Conservation (phyloP, 2,329 filamentous ascomycete species). For the Stagonosporopsis cucurbitacearum region DNA sequence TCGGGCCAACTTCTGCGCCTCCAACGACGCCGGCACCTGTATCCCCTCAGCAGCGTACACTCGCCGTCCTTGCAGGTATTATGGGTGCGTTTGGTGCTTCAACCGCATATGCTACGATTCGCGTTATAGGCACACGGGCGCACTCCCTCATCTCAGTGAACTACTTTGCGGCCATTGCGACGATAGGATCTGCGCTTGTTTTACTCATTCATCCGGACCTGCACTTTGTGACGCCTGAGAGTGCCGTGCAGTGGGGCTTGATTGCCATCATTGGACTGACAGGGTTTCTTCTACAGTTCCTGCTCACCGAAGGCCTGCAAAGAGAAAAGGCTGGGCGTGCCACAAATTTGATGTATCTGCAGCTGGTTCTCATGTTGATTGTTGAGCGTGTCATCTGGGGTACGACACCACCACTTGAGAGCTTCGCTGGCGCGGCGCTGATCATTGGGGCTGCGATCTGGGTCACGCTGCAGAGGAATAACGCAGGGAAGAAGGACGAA, state of each 20-base stretch:
- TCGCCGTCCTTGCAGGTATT: constrained; percentile 72
- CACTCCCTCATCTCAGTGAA: constrained; percentile 82
- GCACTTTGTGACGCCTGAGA: constrained; percentile 61
- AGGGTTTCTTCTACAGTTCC: constrained; percentile 81
- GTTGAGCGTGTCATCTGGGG: constrained; percentile 66
- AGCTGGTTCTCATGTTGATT: constrained; percentile 69
- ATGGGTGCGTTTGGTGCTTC: constrained; percentile 77
- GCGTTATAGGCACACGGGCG: constrained; percentile 77
- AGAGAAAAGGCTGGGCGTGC: constrained; percentile 68
- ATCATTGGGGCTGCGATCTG: constrained; percentile 38
- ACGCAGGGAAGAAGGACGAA: not conserved
- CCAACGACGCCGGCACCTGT: constrained; percentile 15
- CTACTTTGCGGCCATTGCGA: constrained; percentile 75
- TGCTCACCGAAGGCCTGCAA: constrained; percentile 75
- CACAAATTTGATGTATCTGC: constrained; percentile 69
- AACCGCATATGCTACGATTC: constrained; percentile 74
- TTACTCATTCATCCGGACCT: constrained; percentile 63
- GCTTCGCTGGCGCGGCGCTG: constrained; percentile 31
- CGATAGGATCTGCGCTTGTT: constrained; percentile 66
- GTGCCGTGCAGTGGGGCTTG: constrained; percentile 67
- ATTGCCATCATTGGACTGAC: constrained; percentile 70
- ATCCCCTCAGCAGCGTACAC: constrained; percentile 69
- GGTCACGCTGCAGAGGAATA: constrained; percentile 35
- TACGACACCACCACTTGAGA: constrained; percentile 37
- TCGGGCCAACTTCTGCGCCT: constrained; percentile 1